A percentile compares a stretch with the other conserved stretches of the same genome.
phyloP scores from a whole-genome alignment of 192 early-diverging fungal genomes.

The Gamsiella multidivaricata region DNA sequence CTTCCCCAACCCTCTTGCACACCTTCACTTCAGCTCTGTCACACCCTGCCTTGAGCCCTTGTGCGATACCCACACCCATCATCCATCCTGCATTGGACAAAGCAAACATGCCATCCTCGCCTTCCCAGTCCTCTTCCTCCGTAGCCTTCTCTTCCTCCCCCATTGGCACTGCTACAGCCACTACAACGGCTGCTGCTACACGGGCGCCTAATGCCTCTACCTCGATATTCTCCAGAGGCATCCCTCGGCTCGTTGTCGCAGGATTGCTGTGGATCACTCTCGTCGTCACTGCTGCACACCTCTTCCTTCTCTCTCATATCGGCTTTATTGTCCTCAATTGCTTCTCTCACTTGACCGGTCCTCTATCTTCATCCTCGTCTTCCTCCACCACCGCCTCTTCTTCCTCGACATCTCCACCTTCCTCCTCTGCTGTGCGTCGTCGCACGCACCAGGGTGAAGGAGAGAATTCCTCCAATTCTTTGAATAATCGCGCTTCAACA shows the following conservation, averaged over 20 bases:
- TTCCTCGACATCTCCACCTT: background rate
- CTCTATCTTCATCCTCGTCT: slow-evolving; percentile 1
- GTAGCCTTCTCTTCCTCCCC: background rate
- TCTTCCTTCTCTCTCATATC: slow-evolving; percentile 38
- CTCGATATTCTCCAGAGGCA: slow-evolving; percentile 14
- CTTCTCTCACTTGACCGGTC: slow-evolving; percentile 34
- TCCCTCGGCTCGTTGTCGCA: slow-evolving; percentile 43
- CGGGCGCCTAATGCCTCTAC: slow-evolving; percentile 8
- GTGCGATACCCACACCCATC: no score
- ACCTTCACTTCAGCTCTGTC: no score
- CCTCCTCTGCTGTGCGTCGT: slow-evolving; percentile 19
- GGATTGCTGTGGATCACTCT: slow-evolving; percentile 42
- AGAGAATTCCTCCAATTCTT: background rate
- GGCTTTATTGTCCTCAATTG: slow-evolving; percentile 48
- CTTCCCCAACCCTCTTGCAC: no score
- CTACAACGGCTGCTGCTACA: slow-evolving; percentile 1
- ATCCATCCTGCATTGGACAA: no score
- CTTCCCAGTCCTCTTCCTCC: slow-evolving; percentile 7
- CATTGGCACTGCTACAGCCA: background rate
- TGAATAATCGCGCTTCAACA: slow-evolving; percentile 5
- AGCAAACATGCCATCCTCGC: slow-evolving; percentile 26
- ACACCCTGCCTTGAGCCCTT: no score
- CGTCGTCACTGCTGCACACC: slow-evolving; percentile 32
- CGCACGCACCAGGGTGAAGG: background rate
- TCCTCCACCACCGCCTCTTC: slow-evolving; percentile 3